Conservation (phyloP, 2,329 filamentous ascomycete genomes). For the Bertia moriformis region DNA sequence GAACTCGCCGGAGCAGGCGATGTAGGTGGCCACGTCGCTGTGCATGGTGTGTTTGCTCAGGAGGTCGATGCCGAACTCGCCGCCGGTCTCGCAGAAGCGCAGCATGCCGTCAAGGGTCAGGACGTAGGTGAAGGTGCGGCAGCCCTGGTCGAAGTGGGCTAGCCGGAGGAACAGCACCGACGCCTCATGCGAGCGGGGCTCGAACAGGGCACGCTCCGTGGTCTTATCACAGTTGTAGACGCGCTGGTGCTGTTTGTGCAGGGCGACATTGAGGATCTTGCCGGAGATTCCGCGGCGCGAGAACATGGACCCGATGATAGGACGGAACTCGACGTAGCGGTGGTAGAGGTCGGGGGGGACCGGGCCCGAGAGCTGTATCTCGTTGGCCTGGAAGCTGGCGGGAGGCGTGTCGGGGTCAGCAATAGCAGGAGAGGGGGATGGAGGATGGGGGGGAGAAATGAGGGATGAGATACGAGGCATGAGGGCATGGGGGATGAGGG, state of each 20-base stretch:
- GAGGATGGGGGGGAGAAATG: background rate
- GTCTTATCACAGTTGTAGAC: slow-evolving; percentile 76
- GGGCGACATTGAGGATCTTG: slow-evolving; percentile 64
- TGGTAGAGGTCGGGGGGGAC: slow-evolving; percentile 73
- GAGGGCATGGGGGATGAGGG: background rate
- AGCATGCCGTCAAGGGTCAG: slow-evolving; percentile 74
- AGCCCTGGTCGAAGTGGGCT: slow-evolving; percentile 72
- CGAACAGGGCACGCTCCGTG: slow-evolving; percentile 59
- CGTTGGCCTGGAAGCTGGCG: slow-evolving; percentile 74
- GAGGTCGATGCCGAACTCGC: slow-evolving; percentile 87
- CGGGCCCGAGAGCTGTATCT: slow-evolving; percentile 75
- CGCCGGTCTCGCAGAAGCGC: slow-evolving; percentile 88
- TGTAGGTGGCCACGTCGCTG: slow-evolving; percentile 78
- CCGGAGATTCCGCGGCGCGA: slow-evolving; percentile 63
- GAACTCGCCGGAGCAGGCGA: slow-evolving; percentile 86
- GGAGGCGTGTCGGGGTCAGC: slow-evolving; percentile 5
- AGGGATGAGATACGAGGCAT: too few relatives aligned
- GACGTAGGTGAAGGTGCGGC: slow-evolving; percentile 81
- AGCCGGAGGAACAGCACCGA: slow-evolving; percentile 72
- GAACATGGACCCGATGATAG: slow-evolving; percentile 83
- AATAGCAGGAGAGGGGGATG: slow-evolving; percentile 2
- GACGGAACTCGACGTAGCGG: slow-evolving; percentile 82
- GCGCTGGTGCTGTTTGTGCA: slow-evolving; percentile 78
- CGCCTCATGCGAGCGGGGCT: slow-evolving; percentile 53
- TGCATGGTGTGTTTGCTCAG: slow-evolving; percentile 96